phyloP scores from a whole-genome alignment of 2,329 filamentous ascomycete species.

The Aspergillus niger region DNA sequence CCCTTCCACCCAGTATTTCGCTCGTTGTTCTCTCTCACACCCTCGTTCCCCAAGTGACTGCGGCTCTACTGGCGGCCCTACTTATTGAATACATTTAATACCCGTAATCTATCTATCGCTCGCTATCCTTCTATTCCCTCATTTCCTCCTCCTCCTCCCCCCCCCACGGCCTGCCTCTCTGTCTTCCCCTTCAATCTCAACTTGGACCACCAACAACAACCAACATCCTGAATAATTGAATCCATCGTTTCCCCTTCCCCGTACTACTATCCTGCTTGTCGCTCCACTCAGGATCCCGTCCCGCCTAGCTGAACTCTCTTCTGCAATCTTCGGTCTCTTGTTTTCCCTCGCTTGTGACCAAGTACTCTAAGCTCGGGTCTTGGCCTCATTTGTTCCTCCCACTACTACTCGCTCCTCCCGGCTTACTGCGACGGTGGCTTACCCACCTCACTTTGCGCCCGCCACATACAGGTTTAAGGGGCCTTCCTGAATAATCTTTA shows the following conservation, averaged over 20 bases:
- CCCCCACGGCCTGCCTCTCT: too few relatives aligned
- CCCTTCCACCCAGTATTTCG: neutral
- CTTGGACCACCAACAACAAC: neutral
- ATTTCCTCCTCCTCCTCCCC: too few relatives aligned
- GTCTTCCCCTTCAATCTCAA: too few relatives aligned
- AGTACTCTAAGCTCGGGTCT: neutral
- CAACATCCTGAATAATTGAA: neutral
- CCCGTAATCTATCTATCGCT: too few relatives aligned
- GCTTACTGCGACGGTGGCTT: neutral
- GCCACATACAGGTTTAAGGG: neutral
- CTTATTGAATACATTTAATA: neutral
- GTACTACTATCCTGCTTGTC: neutral
- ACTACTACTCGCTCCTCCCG: neutral
- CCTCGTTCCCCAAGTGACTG: constrained; percentile 4
- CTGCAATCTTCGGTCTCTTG: neutral
- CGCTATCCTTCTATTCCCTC: neutral
- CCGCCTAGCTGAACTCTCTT: neutral
- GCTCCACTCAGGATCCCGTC: neutral
- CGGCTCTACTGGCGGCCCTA: neutral
- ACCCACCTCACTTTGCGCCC: neutral
- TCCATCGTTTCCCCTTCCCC: neutral
- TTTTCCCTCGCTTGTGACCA: neutral
- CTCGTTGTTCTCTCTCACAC: neutral
- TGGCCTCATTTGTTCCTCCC: neutral
- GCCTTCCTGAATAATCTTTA: neutral